A percentile compares a stretch with the other conserved stretches of the same genome.
Conservation (phyloP, 805 yeast genomes). For the Komagataella pseudopastoris region DNA sequence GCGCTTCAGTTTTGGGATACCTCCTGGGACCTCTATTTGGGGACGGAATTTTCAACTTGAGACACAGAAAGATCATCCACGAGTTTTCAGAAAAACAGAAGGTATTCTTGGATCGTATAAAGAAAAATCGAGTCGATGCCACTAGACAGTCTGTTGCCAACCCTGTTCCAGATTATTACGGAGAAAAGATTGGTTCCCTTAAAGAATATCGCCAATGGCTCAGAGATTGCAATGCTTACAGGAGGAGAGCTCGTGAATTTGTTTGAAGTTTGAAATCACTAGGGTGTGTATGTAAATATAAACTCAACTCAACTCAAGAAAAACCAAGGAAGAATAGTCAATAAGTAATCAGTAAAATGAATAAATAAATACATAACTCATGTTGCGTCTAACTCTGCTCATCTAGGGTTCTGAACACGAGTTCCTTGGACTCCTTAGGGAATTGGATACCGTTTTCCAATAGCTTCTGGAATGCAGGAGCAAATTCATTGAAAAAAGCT, state of each 20-base stretch:
- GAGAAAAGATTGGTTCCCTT: constrained; percentile 84
- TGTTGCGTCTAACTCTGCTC: constrained; percentile 36
- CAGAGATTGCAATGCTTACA: constrained; percentile 86
- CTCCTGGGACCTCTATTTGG: constrained; percentile 77
- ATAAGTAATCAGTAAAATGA: not conserved
- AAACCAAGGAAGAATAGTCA: not conserved
- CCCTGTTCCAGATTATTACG: constrained; percentile 98
- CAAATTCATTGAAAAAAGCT: constrained; percentile 34
- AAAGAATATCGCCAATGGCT: constrained; percentile 90
- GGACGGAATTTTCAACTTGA: constrained; percentile 47
- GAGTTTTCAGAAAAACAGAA: constrained; percentile 52
- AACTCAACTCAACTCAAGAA: not conserved
- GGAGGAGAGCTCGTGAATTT: constrained; percentile 69
- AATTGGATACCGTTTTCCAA: constrained; percentile 67
- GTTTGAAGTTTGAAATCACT: constrained; percentile 20
- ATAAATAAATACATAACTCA: not conserved
- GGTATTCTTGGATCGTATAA: constrained; percentile 60
- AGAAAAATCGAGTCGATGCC: constrained; percentile 81
- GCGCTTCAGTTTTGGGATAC: constrained; percentile 68
- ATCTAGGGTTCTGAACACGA: constrained; percentile 51
- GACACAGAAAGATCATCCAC: constrained; percentile 29
- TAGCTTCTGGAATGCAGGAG: constrained; percentile 29
- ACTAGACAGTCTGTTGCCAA: constrained; percentile 78
- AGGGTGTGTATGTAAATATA: not conserved
- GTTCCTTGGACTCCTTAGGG: constrained; percentile 30